Percentiles rank a stretch among this genome's conserved stretches.
Conservation (phyloP, 257 asterid genomes). For the Plectranthus barbatus region DNA sequence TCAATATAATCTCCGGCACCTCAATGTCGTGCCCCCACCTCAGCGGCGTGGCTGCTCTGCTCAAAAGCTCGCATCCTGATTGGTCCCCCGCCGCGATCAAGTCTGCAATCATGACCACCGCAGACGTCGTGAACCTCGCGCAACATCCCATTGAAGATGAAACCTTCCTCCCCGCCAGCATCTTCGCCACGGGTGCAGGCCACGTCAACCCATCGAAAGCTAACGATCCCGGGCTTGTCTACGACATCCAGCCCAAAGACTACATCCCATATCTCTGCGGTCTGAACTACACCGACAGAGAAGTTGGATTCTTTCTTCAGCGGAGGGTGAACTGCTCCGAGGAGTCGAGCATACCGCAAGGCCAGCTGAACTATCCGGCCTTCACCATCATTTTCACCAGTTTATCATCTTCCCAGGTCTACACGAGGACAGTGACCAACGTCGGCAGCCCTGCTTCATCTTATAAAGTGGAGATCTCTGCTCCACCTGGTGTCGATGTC, state of each 20-base stretch:
- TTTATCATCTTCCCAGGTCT: slow-evolving; percentile 18
- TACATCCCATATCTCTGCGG: slow-evolving; percentile 45
- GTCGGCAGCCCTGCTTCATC: slow-evolving; percentile 13
- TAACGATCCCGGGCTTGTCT: slow-evolving; percentile 5
- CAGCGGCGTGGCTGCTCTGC: no score
- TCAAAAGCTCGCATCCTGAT: slow-evolving; percentile 10
- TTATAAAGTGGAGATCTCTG: slow-evolving; percentile 10
- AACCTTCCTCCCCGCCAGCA: background rate
- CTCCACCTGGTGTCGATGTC: slow-evolving; percentile 24
- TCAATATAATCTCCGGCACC: no score
- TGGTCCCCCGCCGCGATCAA: no score
- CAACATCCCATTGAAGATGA: background rate
- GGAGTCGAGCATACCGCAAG: slow-evolving; percentile 19
- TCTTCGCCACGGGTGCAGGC: slow-evolving; percentile 35
- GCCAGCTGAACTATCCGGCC: slow-evolving; percentile 37
- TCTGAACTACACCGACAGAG: slow-evolving; percentile 22
- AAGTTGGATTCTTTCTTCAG: slow-evolving; percentile 8
- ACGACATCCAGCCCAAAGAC: slow-evolving; percentile 31
- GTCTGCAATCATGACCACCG: no score
- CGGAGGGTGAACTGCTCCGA: slow-evolving; percentile 17
- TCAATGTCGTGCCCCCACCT: no score
- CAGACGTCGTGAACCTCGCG: no score
- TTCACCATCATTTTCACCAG: slow-evolving; percentile 17
- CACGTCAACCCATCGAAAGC: slow-evolving; percentile 35
- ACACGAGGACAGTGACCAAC: slow-evolving; percentile 19